A percentile compares a stretch with the other conserved stretches of the same genome.
Conservation (phyloP, 1,284 basidiomycete species). For the Rhodotorula sp. region DNA sequence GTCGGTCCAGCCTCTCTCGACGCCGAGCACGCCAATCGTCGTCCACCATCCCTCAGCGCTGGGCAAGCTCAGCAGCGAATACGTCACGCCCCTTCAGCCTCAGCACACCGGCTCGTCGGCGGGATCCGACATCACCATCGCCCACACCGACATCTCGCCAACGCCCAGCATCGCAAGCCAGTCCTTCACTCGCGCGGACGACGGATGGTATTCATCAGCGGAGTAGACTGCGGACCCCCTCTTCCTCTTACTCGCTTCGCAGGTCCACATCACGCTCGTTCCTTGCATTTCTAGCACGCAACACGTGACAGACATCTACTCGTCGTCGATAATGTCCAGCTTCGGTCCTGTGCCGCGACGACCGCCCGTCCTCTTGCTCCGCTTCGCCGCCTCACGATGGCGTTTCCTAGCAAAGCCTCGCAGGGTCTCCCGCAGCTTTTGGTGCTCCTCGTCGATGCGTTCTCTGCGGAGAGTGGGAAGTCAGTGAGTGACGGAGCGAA, state of each 20-base stretch:
- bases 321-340: slow-evolving; percentile 15
- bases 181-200: not conserved
- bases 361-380: slow-evolving; percentile 22
- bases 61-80: too few species aligned
- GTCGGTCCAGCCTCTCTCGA: not conserved
- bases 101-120: slow-evolving; percentile 18
- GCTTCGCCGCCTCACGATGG: slow-evolving; percentile 39
- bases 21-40: not conserved
- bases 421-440: slow-evolving; percentile 31
- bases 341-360: not conserved
- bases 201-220: slow-evolving; percentile 14
- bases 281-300: too few species aligned
- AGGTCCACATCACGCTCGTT: too few species aligned
- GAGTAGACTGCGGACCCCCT: not conserved
- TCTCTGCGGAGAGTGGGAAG: slow-evolving; percentile 19
- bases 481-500: not conserved
- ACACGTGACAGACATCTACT: slow-evolving; percentile 1
- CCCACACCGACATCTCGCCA: slow-evolving; percentile 16
- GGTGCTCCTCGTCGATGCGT: slow-evolving; percentile 35
- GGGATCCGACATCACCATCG: slow-evolving; percentile 16
- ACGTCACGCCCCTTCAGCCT: not conserved
- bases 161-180: slow-evolving; percentile 3
- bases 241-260: not conserved
- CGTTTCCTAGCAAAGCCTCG: slow-evolving; percentile 33
- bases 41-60: not conserved